Percentiles rank a stretch among this genome's conserved stretches.
phyloP scores from a whole-genome alignment of 768 basidiomycete genomes.

The Auricularia sp. region DNA sequence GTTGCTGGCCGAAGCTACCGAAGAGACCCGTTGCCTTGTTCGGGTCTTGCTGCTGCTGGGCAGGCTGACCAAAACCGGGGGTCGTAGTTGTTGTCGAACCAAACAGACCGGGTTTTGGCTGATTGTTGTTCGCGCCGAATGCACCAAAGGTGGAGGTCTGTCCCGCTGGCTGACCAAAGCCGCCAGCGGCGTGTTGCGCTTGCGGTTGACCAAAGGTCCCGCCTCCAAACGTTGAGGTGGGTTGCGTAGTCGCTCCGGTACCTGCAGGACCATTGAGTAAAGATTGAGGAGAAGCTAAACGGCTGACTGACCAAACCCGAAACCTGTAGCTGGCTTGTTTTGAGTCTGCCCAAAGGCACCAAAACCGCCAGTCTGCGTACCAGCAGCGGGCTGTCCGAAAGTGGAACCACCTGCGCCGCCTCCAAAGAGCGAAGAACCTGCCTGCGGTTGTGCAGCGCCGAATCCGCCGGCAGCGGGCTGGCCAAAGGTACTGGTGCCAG shows the following conservation, averaged over 20 bases:
- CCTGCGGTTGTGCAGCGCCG: too few relatives aligned
- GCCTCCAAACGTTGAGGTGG: constrained; percentile 26
- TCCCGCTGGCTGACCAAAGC: constrained; percentile 29
- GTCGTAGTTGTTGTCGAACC: constrained; percentile 29
- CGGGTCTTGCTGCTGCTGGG: constrained; percentile 31
- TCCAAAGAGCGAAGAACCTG: too few relatives aligned
- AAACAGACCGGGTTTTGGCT: neutral
- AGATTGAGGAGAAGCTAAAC: constrained; percentile 7
- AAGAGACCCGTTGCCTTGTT: constrained; percentile 26
- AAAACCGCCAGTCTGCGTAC: constrained; percentile 12
- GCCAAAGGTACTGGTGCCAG: constrained; percentile 12
- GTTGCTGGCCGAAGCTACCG: constrained; percentile 17
- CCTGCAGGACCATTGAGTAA: constrained; percentile 2
- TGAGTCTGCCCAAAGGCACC: constrained; percentile 13
- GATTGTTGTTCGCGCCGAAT: constrained; percentile 22
- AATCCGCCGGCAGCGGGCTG: constrained; percentile 4
- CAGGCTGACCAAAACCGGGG: constrained; percentile 39
- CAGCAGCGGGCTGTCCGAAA: constrained; percentile 19
- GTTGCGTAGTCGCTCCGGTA: constrained; percentile 13
- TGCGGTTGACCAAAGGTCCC: constrained; percentile 26
- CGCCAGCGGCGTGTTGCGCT: constrained; percentile 21
- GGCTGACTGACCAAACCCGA: constrained; percentile 33
- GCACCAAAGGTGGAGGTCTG: constrained; percentile 23
- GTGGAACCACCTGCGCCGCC: constrained; percentile 14
- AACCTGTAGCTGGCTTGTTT: constrained; percentile 13